A percentile compares a stretch with the other conserved stretches of the same genome.
phyloP scores from a whole-genome alignment of 495 filamentous ascomycete genomes.

The Parathielavia appendiculata region DNA sequence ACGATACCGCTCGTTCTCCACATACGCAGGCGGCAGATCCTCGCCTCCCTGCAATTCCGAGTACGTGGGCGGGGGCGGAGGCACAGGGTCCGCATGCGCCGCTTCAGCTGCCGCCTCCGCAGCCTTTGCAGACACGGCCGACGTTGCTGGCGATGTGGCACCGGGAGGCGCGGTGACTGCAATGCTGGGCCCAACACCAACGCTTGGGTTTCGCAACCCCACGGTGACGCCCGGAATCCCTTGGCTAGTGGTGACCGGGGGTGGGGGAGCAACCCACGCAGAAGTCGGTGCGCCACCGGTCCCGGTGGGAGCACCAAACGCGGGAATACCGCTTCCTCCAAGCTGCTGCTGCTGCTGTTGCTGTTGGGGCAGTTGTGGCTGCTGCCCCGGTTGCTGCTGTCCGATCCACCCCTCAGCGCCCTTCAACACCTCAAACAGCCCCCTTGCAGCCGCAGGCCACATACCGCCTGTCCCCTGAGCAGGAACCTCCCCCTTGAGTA shows the following conservation, averaged over 20 bases:
- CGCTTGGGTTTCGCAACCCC: constrained; percentile 12
- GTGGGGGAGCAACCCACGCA: constrained; percentile 4
- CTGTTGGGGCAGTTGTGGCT: too few relatives aligned
- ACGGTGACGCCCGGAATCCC: background rate
- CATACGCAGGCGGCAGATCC: constrained; percentile 29
- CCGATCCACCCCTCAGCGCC: constrained; percentile 20
- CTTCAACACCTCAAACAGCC: constrained; percentile 26
- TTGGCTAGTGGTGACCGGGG: background rate
- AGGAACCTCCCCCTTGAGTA: constrained; percentile 60
- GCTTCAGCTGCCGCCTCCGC: constrained; percentile 28
- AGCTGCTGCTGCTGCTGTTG: too few relatives aligned
- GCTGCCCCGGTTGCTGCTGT: too few relatives aligned
- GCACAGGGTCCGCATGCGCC: background rate
- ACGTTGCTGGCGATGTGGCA: background rate
- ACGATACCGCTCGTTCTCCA: constrained; percentile 13
- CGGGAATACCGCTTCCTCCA: background rate
- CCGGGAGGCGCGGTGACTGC: background rate
- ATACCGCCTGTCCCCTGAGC: constrained; percentile 20
- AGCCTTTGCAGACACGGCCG: constrained; percentile 21
- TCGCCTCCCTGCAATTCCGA: constrained; percentile 6
- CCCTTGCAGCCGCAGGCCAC: constrained; percentile 24
- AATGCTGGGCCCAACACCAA: background rate
- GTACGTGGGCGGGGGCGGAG: constrained; percentile 15
- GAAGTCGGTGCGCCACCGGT: background rate
- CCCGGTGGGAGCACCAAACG: background rate